Base-by-base conservation (phyloP, 345 rosid species). In the Syzygium grande region DNA sequence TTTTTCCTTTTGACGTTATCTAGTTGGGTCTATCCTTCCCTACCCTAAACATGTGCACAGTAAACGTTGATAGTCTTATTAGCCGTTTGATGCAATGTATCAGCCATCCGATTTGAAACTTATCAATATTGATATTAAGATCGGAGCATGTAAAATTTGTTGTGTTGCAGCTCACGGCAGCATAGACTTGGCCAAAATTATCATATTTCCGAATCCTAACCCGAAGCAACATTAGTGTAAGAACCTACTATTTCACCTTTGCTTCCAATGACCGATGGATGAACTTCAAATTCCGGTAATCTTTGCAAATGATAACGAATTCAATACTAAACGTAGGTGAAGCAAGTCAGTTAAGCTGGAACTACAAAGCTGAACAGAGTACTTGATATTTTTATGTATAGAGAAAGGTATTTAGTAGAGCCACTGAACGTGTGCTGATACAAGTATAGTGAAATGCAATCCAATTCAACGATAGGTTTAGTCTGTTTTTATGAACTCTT, bases 81-180 rank as follows among this genome's bases (percentile, higher is more conserved):
- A 0, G 6, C 1, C 0, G 0, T 30, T 65, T 8, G 22, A 30
- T 30, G 23, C 23, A 30, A 65, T 16, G 1, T 7, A 59, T 58
- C 1, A 65, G 16, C 7, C 3, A 1, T 9, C 5, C 7, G 19
- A 68, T 19, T 5, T 38, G 19, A 1, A 34, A 5, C 49, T 73
- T 21, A 49, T 73, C 27, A 19, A 73, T 22, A 34, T 34, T 10
- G 17, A 73, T 22, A 0, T 12, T 38, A 2, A 0, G 22, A 19
- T 73, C 10, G 9, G 46, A 34, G 49, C 10, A 9, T 0, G 25
- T 19, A 2, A 9, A 34, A 34, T 9, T 73, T 61, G 14, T 1
- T 61, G 34, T n/a, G 1, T 0, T n/a, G 19, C 29, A n/a, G 34
- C 73, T 0, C 19, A 13, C 0, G 0, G 0, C n/a, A 61, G 19